Conservation (phyloP, 1,284 basidiomycete genomes). For the Exobasidium rhododendri region DNA sequence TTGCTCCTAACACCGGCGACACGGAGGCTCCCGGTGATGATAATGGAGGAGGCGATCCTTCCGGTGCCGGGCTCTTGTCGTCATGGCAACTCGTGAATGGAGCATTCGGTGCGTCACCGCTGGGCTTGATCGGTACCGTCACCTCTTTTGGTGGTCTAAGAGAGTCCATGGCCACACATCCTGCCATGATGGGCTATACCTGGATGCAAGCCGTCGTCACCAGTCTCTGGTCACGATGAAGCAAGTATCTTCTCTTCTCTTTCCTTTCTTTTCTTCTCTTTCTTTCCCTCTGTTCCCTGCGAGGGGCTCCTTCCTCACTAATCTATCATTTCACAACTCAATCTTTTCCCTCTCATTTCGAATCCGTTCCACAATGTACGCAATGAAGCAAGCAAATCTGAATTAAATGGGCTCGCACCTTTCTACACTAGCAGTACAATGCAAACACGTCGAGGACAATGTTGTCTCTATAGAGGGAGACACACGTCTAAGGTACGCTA, state of each 20-base stretch:
- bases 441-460: too few relatives aligned
- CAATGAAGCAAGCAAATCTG: too few relatives aligned
- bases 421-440: too few relatives aligned
- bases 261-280: not conserved
- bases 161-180: not conserved
- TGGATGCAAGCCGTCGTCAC: not conserved
- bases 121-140: not conserved
- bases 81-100: not conserved
- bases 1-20: conserved; percentile 46
- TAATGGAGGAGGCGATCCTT: too few relatives aligned
- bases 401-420: too few relatives aligned
- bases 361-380: too few relatives aligned
- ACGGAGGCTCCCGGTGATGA: conserved; percentile 38
- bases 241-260: not conserved
- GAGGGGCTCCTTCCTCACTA: too few relatives aligned
- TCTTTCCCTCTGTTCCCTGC: not conserved
- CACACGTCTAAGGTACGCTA: too few relatives aligned
- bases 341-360: too few relatives aligned
- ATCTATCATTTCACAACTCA: too few relatives aligned
- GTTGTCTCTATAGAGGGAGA: too few relatives aligned
- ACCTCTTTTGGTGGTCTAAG: conserved; percentile 4
- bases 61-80: conserved; percentile 2
- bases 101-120: not conserved
- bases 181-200: not conserved
- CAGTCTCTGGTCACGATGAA: not conserved